Base-by-base conservation (phyloP, 2,329 filamentous ascomycete genomes). In the Tricladium varicosporioides region DNA sequence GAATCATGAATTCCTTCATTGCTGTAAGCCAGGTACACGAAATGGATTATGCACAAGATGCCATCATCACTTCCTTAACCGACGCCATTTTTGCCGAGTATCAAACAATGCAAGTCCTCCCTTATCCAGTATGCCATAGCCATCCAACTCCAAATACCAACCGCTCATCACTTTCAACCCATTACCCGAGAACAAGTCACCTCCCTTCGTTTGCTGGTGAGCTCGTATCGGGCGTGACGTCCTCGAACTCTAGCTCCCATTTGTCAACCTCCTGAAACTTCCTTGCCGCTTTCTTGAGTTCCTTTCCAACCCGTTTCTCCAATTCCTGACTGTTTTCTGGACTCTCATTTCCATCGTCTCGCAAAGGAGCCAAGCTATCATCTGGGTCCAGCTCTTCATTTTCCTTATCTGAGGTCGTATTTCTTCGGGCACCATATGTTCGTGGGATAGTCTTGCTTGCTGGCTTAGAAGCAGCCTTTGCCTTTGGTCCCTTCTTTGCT, bases 201-300 rank as follows among this genome's bases (percentile, higher is more conserved):
- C 5, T 14, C 73, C 63, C 84, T 56, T 81, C 75, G 44, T 76
- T 80, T 62, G 77, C 76, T 1, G 81, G 81, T 16, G 82, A 84
- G 36, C 61, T 65, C 57, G 78, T 80, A 59, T 77, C 78, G 69
- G 81, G 78, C 18, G 78, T 78, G 49, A 84, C 78, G 63, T 85
- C 83, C 73, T 89, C 86, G 70, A 82, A 89, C 51, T 84, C 83
- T 59, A 89, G 72, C 72, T 86, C 78, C 84, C 85, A 89, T 71
- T 79, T 76, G 69, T 89, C 86, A 43, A 89, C 86, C 71, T 88
- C 85, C 69, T 81, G 78, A 65, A 89, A 89, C 71, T 88, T 88
- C 68, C 75, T 78, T 9, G 76, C 76, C 43, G 83, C 82, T 50
- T 78, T 75, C 71, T 81, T 82, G 59, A 89, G 73, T 74, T 71